A percentile compares a stretch with the other conserved stretches of the same genome.
Evolutionary conservation across 352 stramenopile genomes (phyloP).

Genomic region (Pythium angustatum): DNA sequence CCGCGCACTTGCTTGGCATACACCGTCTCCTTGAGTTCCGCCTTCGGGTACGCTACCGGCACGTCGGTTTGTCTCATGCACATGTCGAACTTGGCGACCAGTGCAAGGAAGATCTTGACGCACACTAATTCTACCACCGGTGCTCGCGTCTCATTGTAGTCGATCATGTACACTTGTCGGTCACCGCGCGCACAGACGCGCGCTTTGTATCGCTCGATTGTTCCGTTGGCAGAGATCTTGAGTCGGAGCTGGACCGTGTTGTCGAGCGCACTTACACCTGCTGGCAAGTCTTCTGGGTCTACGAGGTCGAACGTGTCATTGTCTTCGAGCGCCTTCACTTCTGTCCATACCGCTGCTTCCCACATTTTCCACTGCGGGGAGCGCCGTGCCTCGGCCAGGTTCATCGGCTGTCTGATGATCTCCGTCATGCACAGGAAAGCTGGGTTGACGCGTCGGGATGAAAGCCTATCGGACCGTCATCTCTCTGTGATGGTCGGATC

Average conservation of each 20-base stretch:
- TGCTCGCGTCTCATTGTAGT: constrained; percentile 15
- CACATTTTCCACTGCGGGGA: constrained; percentile 11
- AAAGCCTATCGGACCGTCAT: no score
- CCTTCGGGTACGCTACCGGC: constrained; percentile 18
- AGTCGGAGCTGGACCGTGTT: constrained; percentile 14
- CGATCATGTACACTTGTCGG: neutral
- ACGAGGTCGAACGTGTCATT: constrained; percentile 16
- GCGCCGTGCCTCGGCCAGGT: neutral
- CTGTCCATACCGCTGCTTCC: neutral
- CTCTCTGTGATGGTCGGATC: no score
- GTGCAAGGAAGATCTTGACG: constrained; percentile 18
- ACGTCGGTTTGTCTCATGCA: constrained; percentile 14
- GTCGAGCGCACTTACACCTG: constrained; percentile 3
- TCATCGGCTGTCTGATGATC: constrained; percentile 7
- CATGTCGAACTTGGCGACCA: constrained; percentile 6
- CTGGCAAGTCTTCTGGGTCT: neutral
- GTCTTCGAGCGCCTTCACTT: constrained; percentile 5
- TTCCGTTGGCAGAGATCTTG: constrained; percentile 6
- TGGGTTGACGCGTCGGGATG: no score
- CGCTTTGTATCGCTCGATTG: constrained; percentile 3
- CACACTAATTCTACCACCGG: constrained; percentile 7
- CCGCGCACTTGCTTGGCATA: constrained; percentile 11
- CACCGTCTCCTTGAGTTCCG: neutral
- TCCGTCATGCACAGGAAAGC: no score
- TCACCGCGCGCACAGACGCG: constrained; percentile 13